phyloP scores from a whole-genome alignment of 176 grass and related monocot species.

The Eragrostis nindensis region DNA sequence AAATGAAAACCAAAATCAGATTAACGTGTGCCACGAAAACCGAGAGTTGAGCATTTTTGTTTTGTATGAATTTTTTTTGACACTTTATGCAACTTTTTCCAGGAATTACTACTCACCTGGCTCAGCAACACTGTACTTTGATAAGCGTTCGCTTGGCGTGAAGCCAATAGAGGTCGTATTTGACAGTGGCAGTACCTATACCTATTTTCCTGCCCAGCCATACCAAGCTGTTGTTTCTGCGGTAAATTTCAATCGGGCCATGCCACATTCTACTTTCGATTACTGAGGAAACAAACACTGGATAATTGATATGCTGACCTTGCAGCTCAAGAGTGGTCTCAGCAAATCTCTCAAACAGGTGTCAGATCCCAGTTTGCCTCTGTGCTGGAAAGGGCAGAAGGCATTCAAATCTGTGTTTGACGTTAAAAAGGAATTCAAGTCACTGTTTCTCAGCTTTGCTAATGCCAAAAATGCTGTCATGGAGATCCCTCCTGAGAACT shows the following conservation, averaged over 20 bases:
- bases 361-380: conserved; percentile 58
- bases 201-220: conserved; percentile 68
- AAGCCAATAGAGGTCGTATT: conserved; percentile 84
- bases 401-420: conserved; percentile 83
- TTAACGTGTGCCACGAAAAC: background rate
- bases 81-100: conserved; percentile 15
- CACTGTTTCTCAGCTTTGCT: conserved; percentile 69
- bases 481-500: conserved; percentile 96
- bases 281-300: conserved; percentile 7
- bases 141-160: conserved; percentile 47
- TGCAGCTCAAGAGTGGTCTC: conserved; percentile 69
- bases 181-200: conserved; percentile 93
- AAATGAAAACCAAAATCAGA: background rate
- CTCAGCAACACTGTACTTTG: conserved; percentile 66
- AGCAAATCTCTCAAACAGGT: conserved; percentile 64
- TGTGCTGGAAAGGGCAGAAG: conserved; percentile 93
- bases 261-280: background rate
- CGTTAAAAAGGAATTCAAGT: conserved; percentile 84
- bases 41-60: background rate
- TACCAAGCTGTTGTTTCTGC: conserved; percentile 82
- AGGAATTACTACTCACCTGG: conserved; percentile 96
- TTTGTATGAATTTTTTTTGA: background rate
- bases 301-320: conserved; percentile 22
- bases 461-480: conserved; percentile 58
- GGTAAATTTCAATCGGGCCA: conserved; percentile 53